These are phyloP conservation scores for Phialophora macrospora DNA, from an alignment of 2,329 filamentous ascomycete species.

Conservation along the genomic window DNA sequence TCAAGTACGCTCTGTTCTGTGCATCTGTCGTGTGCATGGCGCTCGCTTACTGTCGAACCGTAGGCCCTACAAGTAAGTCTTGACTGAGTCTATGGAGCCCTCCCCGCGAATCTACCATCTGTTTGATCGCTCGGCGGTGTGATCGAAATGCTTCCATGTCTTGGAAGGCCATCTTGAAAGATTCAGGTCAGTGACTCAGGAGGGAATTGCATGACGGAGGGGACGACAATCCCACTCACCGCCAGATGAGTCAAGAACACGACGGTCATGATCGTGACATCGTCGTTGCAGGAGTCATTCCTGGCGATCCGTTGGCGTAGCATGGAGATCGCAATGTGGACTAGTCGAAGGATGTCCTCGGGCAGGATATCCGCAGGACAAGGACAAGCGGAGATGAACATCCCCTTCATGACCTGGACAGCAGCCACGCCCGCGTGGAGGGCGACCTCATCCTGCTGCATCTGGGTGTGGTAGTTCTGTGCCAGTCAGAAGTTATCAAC, in stretches of 20 bases:
- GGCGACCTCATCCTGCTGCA: slow-evolving; percentile 12
- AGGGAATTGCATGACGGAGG: too few species aligned
- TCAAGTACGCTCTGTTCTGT: too few species aligned
- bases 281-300: slow-evolving; percentile 2
- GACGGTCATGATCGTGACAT: slow-evolving; percentile 7
- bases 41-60: slow-evolving; percentile 6
- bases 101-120: slow-evolving; percentile 6
- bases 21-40: too few species aligned
- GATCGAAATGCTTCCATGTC: slow-evolving; percentile 7
- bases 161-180: slow-evolving; percentile 8
- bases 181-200: too few species aligned
- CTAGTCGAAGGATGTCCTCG: background rate
- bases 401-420: slow-evolving; percentile 4
- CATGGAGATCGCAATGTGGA: slow-evolving; percentile 9
- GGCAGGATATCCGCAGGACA: background rate
- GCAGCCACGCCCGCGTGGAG: slow-evolving; percentile 9
- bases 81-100: background rate
- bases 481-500: background rate
- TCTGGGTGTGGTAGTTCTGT: slow-evolving; percentile 10
- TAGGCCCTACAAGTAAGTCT: background rate
- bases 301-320: slow-evolving; percentile 6
- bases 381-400: background rate
- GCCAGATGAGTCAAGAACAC: slow-evolving; percentile 16
- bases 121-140: slow-evolving; percentile 5
- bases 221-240: background rate